Evolutionary conservation across 148 eudicot species (phyloP).

Genomic region (Dianthus caryophyllus): DNA sequence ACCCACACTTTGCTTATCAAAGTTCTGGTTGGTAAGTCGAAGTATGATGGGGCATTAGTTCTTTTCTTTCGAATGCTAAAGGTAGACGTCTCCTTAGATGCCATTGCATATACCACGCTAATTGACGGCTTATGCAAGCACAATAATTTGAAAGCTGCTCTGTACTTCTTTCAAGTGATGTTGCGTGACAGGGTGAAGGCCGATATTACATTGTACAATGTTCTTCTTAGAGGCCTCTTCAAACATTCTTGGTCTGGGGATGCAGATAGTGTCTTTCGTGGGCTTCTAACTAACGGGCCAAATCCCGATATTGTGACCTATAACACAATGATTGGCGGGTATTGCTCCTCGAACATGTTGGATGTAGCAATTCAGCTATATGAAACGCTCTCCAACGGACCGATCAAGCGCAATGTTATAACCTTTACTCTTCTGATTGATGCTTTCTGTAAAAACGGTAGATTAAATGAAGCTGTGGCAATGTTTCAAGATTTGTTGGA

Average conservation of each 20-base stretch:
- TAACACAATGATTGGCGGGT: slow-evolving; percentile 56
- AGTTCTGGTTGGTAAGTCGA: slow-evolving; percentile 30
- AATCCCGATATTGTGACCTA: slow-evolving; percentile 57
- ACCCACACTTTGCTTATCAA: slow-evolving; percentile 51
- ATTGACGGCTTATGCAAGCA: slow-evolving; percentile 48
- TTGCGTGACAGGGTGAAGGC: slow-evolving; percentile 31
- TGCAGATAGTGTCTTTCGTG: slow-evolving; percentile 30
- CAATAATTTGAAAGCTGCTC: slow-evolving; percentile 28
- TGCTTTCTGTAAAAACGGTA: slow-evolving; percentile 49
- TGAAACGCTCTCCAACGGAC: slow-evolving; percentile 29
- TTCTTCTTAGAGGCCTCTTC: slow-evolving; percentile 44
- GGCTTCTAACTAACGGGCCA: slow-evolving; percentile 38
- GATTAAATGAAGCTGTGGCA: slow-evolving; percentile 40
- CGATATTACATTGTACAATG: slow-evolving; percentile 52
- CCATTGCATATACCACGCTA: slow-evolving; percentile 49
- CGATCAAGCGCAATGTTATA: slow-evolving; percentile 32
- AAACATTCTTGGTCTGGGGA: slow-evolving; percentile 28
- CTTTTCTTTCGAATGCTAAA: slow-evolving; percentile 47
- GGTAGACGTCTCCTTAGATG: slow-evolving; percentile 34
- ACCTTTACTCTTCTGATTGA: slow-evolving; percentile 49
- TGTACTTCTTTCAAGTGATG: slow-evolving; percentile 45
- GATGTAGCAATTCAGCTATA: slow-evolving; percentile 44
- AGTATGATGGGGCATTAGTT: slow-evolving; percentile 29
- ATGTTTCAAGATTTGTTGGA: slow-evolving; percentile 41
- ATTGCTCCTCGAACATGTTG: slow-evolving; percentile 39